Evolutionary conservation across 1,139 yeast species (phyloP), one percentile per base, ranked within the genome.

Genomic region (Hyphopichia fennica): DNA sequence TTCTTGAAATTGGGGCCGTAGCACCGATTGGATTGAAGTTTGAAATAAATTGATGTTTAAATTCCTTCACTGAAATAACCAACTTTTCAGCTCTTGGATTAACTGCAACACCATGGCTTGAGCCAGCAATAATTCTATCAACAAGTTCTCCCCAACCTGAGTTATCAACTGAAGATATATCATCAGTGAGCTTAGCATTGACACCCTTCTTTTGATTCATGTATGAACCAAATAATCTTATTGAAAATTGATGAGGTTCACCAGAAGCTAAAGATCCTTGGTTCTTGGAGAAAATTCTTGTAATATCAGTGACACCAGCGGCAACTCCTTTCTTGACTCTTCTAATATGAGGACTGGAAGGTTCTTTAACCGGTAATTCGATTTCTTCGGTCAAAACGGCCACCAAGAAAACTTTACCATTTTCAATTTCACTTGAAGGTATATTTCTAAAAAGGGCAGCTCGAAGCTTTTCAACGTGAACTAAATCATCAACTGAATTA

Each of bases 91-190:
- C 93, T 60, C 95, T 76, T 27, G 95, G 93, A 49, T 87, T 87
- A 29, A 86, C 77, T 4, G 93, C 90, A 42, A 89, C 82, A 51
- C 96, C 96, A 44, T 78, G 79, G 46, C 78, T 79, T 1, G 95
- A 79, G 28, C 96, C 95, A 22, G 81, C 62, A 50, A 89, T 84
- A 50, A 89, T 85, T 56, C 95, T 72, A 54, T 88, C 91, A 28
- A 86, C 80, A 40, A 87, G 67, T 51, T 85, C 95, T 64, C 96
- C 96, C 96, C 96, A 89, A 40, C 96, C 96, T 47, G 81, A 77
- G 60, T 85, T 85, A 44, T 67, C 54, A 18, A 43, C 45, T 14
- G 50, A 44, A 25, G 56, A 63, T 18, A 48, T 41, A 18, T 48
- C 51, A n/a, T 58, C 65, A 35, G 58, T 62, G 13, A 41, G 38